A percentile compares a stretch with the other conserved stretches of the same genome.
These are phyloP conservation scores for Microcyclospora pomicola DNA, from an alignment of 2,329 filamentous ascomycete genomes.

Conservation along the genomic window DNA sequence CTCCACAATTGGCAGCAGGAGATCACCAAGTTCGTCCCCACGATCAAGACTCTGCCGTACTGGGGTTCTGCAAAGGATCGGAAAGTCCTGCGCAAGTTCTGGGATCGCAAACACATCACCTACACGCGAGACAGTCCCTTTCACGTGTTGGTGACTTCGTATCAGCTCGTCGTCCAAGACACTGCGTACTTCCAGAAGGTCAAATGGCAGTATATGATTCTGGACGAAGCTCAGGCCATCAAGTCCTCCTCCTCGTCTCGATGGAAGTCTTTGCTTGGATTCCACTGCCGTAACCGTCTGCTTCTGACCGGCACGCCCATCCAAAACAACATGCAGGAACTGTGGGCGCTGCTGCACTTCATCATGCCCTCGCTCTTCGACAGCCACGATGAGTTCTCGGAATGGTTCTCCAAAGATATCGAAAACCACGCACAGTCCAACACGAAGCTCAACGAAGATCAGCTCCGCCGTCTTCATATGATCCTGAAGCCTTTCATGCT, in stretches of 20 bases:
- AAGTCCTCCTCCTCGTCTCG: conserved; percentile 93
- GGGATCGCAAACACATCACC: conserved; percentile 94
- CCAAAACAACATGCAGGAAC: conserved; percentile 99
- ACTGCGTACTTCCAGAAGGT: conserved; percentile 98
- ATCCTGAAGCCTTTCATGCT: conserved; percentile 99
- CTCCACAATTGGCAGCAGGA: conserved; percentile 99
- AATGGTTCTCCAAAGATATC: conserved; percentile 92
- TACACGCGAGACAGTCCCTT: conserved; percentile 89
- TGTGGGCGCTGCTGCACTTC: conserved; percentile 96
- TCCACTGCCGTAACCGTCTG: conserved; percentile 89
- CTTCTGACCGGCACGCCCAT: conserved; percentile 93
- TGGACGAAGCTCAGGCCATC: conserved; percentile 97
- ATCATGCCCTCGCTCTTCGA: conserved; percentile 99
- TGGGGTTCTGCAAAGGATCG: conserved; percentile 92
- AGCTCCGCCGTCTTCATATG: conserved; percentile 93
- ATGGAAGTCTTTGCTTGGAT: conserved; percentile 89
- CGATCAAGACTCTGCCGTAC: conserved; percentile 90
- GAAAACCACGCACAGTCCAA: conserved; percentile 98
- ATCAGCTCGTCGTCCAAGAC: conserved; percentile 92
- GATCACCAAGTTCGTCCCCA: conserved; percentile 85
- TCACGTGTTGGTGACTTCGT: conserved; percentile 92
- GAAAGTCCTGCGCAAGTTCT: conserved; percentile 95
- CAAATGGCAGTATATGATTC: conserved; percentile 99
- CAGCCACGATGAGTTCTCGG: conserved; percentile 82
- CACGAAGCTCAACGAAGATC: conserved; percentile 97